Percentiles rank a stretch among this genome's conserved stretches.
Evolutionary conservation across 2,329 filamentous ascomycete species (phyloP).

Genomic region (Alternaria longipes): DNA sequence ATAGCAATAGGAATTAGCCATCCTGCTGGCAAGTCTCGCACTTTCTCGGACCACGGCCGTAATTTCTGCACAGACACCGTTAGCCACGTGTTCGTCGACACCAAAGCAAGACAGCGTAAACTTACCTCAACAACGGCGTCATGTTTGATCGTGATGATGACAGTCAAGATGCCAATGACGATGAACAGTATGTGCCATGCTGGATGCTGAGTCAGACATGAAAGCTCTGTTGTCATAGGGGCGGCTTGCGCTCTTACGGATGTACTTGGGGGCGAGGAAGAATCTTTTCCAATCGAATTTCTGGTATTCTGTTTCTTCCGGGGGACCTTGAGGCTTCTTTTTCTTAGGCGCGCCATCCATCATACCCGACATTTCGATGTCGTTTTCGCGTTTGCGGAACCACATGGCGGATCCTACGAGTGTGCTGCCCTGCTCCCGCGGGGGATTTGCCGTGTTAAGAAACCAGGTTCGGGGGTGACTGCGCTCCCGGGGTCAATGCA

Average conservation of each 20-base stretch:
- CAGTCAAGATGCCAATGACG: conserved; percentile 36
- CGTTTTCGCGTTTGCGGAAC: conserved; percentile 35
- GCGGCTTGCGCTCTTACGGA: conserved; percentile 36
- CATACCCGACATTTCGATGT: conserved; percentile 45
- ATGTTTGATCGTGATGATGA: conserved; percentile 41
- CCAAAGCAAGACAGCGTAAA: conserved; percentile 1
- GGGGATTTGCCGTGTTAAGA: conserved; percentile 10
- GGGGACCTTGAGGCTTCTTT: conserved; percentile 21
- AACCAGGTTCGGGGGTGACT: conserved; percentile 1
- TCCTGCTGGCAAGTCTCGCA: conserved; percentile 47
- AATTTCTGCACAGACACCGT: conserved; percentile 34
- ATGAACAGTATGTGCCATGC: conserved; percentile 47
- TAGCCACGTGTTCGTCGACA: conserved; percentile 9
- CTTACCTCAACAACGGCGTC: conserved; percentile 45
- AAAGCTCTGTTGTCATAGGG: neutral
- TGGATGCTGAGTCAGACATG: conserved; percentile 24
- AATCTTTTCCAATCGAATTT: conserved; percentile 48
- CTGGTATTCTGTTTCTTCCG: conserved; percentile 46
- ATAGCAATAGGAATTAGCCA: conserved; percentile 49
- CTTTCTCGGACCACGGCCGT: conserved; percentile 47
- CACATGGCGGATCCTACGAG: conserved; percentile 21
- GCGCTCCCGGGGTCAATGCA: neutral
- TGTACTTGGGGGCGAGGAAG: conserved; percentile 47
- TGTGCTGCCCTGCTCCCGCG: conserved; percentile 6
- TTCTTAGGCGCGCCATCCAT: conserved; percentile 25